These are phyloP conservation scores for Verticillium tricorpus DNA, from an alignment of 2,329 filamentous ascomycete species.

Conservation along the genomic window DNA sequence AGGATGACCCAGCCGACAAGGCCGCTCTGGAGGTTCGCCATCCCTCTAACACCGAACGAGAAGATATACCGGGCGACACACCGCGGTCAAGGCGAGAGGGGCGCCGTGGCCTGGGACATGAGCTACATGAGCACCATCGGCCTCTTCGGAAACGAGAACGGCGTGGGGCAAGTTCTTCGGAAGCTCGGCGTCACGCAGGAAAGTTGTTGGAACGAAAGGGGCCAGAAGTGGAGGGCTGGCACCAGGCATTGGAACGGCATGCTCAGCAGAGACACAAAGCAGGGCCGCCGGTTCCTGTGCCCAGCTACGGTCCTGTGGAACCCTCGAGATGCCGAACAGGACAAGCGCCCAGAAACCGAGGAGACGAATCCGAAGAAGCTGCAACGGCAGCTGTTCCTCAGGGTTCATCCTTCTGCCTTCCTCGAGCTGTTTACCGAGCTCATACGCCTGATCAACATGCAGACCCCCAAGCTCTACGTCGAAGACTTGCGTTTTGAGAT, in stretches of 20 bases:
- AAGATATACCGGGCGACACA: constrained; percentile 89
- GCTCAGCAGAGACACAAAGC: constrained; percentile 50
- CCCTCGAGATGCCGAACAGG: constrained; percentile 27
- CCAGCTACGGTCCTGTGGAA: constrained; percentile 76
- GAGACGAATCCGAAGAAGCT: constrained; percentile 15
- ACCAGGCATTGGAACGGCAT: constrained; percentile 43
- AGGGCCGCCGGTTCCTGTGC: constrained; percentile 55
- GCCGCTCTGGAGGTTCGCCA: constrained; percentile 84
- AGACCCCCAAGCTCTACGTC: constrained; percentile 57
- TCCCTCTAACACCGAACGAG: constrained; percentile 79
- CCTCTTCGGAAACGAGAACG: constrained; percentile 61
- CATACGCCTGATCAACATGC: constrained; percentile 50
- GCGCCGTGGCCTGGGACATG: constrained; percentile 85
- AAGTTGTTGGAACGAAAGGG: constrained; percentile 58
- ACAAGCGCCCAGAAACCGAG: constrained; percentile 10
- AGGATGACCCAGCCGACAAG: constrained; percentile 77
- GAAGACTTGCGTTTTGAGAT: constrained; percentile 68
- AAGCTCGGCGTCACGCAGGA: constrained; percentile 58
- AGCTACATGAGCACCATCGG: constrained; percentile 90
- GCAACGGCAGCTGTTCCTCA: constrained; percentile 55
- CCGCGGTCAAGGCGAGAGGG: constrained; percentile 68
- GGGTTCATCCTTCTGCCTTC: constrained; percentile 80
- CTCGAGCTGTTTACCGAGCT: constrained; percentile 63
- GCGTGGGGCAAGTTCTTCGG: constrained; percentile 62
- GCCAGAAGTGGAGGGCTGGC: constrained; percentile 64